Evolutionary conservation across 768 basidiomycete species (phyloP).

Genomic region (Gymnopilus dilepis): DNA sequence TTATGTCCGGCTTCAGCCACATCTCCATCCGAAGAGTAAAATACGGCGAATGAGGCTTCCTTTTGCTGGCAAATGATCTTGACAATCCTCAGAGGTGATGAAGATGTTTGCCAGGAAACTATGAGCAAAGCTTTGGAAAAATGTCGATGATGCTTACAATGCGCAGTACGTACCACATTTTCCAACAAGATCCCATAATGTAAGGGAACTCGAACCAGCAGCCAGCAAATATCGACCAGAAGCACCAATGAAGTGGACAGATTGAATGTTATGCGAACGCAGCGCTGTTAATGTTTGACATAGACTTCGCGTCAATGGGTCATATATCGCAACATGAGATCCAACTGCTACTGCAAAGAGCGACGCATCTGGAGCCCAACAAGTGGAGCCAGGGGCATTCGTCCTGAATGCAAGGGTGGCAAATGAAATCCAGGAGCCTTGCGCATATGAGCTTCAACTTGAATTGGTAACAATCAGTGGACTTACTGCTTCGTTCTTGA

Average conservation of each 20-base stretch:
- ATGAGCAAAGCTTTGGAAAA: background rate
- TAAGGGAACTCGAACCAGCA: constrained; percentile 50
- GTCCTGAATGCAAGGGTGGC: constrained; percentile 73
- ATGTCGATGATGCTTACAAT: background rate
- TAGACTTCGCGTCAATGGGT: constrained; percentile 64
- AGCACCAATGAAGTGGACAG: constrained; percentile 69
- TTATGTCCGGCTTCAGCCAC: constrained; percentile 33
- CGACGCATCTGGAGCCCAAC: constrained; percentile 89
- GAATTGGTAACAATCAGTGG: too few species aligned
- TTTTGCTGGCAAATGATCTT: constrained; percentile 59
- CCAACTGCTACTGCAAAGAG: constrained; percentile 79
- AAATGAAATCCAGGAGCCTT: constrained; percentile 82
- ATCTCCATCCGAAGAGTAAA: constrained; percentile 41
- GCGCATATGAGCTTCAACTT: constrained; percentile 1
- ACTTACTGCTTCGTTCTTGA: constrained; percentile 8
- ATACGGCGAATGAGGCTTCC: constrained; percentile 63
- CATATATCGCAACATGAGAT: constrained; percentile 73
- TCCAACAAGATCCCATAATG: constrained; percentile 75
- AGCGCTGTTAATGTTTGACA: constrained; percentile 64
- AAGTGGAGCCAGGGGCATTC: constrained; percentile 65
- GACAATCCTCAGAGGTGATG: constrained; percentile 41
- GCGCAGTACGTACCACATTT: constrained; percentile 55
- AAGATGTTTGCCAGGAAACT: constrained; percentile 67
- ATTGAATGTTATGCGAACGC: constrained; percentile 50
- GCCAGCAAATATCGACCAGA: constrained; percentile 75